Evolutionary conservation across 1,284 basidiomycete species (phyloP), one percentile per base, ranked within the genome.

Genomic region (Cryptococcus wingfieldii): DNA sequence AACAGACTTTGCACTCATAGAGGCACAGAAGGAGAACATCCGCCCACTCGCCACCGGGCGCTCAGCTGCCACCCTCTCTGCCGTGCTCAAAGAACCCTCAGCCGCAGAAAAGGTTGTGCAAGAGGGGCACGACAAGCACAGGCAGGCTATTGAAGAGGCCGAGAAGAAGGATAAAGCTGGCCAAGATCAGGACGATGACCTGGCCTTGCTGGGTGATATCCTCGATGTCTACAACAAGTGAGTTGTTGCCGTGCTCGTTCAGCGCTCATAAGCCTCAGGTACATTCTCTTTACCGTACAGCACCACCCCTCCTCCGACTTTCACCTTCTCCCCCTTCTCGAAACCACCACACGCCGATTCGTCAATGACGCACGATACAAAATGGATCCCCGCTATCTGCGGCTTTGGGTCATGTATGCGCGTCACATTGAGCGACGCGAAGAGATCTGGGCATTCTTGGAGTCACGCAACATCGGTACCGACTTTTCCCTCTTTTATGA

Each of bases 361-460:
- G 84, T 87, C 58, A 82, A 84, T 27, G 90, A 94, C 67, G 79
- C 82, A 37, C 79, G 85, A 28, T 98, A 95, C 77, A 84, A 84
- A 67, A 85, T 86, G 60, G 94, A 98, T 78, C 77, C 89, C 53
- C 83, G 94, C 41, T 96, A 97, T 75, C 81, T 97, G 48, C 89
- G 88, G 72, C 77, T 95, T 34, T 96, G 93, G 93, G 83, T 86
- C 16, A 79, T 87, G 58, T 92, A 92, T 71, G 85, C 89, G 2
- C 82, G 83, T 47, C 82, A 84, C 61, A 81, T 88, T 43, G 79
- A 81, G 56, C 54, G 75, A 51, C 48, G 77, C 41, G 65, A 83
- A 78, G 82, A 90, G 67, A 83, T 91, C 56, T 91, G 87, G 76
- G 79, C 83, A 28, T 87, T 87, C 71, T 77, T 95, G 51, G 80